phyloP scores from a whole-genome alignment of 108 stramenopile genomes.

The Stephanodiscus triporus region DNA sequence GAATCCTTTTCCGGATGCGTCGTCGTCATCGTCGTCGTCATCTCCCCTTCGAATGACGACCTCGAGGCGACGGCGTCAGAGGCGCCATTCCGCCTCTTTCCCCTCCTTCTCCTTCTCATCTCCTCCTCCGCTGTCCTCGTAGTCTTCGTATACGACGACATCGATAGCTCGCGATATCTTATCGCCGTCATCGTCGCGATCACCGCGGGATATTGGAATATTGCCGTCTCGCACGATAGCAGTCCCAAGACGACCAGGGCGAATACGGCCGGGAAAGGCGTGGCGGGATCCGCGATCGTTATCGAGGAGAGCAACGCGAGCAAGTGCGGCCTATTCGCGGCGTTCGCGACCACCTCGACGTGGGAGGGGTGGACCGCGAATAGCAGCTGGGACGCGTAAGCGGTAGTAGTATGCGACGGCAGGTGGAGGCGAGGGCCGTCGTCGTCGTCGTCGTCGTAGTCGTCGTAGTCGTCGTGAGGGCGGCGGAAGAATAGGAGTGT shows the following conservation, averaged over 20 bases:
- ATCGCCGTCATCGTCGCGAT: slow-evolving; percentile 65
- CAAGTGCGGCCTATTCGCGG: slow-evolving; percentile 85
- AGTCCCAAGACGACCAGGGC: slow-evolving; percentile 49
- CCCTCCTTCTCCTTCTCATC: slow-evolving; percentile 1
- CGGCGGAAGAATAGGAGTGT: slow-evolving; percentile 34
- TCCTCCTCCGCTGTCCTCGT: not conserved
- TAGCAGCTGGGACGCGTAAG: slow-evolving; percentile 54
- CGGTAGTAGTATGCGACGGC: slow-evolving; percentile 10
- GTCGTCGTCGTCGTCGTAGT: not conserved
- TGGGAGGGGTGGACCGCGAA: slow-evolving; percentile 80
- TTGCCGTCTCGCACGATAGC: slow-evolving; percentile 70
- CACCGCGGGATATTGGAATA: slow-evolving; percentile 73
- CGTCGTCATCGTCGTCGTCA: not conserved
- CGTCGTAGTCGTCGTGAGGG: not conserved
- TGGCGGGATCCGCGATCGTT: slow-evolving; percentile 40
- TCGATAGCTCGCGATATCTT: slow-evolving; percentile 29
- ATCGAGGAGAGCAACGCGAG: slow-evolving; percentile 64
- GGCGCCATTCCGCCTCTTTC: not conserved
- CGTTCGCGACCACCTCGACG: slow-evolving; percentile 85
- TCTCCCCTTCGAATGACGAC: no score
- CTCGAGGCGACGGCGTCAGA: no score
- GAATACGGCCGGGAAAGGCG: slow-evolving; percentile 34
- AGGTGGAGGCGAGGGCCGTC: no score
- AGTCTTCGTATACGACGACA: no score
- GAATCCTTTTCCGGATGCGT: not conserved